Conservation (phyloP, 306 rosid species). For the Benincasa hispida region DNA sequence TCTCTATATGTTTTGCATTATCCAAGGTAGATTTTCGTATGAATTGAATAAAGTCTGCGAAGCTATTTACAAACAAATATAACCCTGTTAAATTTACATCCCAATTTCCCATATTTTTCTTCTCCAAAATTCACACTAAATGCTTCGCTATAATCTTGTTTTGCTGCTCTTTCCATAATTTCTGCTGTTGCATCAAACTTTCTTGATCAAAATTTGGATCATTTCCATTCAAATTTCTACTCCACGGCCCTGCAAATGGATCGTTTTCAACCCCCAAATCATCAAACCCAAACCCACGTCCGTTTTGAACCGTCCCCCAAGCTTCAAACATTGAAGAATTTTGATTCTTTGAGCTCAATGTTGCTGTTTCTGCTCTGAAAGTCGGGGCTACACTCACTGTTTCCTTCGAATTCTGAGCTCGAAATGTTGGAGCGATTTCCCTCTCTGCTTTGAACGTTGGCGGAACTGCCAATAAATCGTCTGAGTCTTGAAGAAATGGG, state of each 20-base stretch:
- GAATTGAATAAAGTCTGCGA: background rate
- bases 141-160: constrained; percentile 60
- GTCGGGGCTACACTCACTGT: constrained; percentile 3
- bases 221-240: background rate
- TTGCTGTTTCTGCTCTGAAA: background rate
- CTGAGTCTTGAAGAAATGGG: constrained; percentile 49
- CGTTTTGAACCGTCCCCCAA: background rate
- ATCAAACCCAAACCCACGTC: background rate
- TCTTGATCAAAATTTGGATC: constrained; percentile 14
- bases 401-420: background rate
- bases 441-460: background rate
- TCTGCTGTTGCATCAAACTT: constrained; percentile 30
- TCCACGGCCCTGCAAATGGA: constrained; percentile 35
- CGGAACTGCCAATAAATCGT: background rate
- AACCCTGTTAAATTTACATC: background rate
- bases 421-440: background rate
- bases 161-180: constrained; percentile 63
- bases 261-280: constrained; percentile 18
- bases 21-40: background rate
- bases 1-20: background rate
- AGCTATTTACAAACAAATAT: background rate
- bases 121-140: constrained; percentile 12
- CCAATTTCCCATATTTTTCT: background rate
- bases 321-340: background rate
- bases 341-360: background rate